These are phyloP conservation scores for Metrosideros polymorpha DNA, from an alignment of 441 rosid genomes.

Conservation along the genomic window DNA sequence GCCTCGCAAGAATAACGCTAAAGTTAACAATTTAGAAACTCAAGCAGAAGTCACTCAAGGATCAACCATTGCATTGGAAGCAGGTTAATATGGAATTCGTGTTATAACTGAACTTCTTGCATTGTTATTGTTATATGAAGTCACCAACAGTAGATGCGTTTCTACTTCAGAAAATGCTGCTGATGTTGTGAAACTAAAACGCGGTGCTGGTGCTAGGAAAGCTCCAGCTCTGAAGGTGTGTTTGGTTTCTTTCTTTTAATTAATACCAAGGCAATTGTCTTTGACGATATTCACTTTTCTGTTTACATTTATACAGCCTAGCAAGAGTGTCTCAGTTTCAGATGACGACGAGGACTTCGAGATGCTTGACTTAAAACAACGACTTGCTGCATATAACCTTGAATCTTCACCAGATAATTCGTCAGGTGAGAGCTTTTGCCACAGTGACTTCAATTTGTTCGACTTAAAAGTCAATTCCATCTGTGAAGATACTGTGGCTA, in stretches of 20 bases:
- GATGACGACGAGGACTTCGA: constrained; percentile 28
- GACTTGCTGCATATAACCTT: constrained; percentile 61
- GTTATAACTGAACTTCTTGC: background rate
- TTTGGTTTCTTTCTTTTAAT: background rate
- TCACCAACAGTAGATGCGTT: background rate
- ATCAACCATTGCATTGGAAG: constrained; percentile 37
- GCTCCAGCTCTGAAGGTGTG: constrained; percentile 57
- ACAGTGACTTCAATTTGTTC: background rate
- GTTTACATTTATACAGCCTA: constrained; percentile 4
- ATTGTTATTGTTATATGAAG: background rate
- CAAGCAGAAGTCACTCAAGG: constrained; percentile 13
- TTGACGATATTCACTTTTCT: background rate
- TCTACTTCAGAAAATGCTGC: constrained; percentile 30
- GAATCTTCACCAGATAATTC: constrained; percentile 54
- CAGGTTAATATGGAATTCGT: constrained; percentile 29
- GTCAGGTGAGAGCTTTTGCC: constrained; percentile 23
- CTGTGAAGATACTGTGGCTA: background rate
- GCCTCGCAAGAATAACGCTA: constrained; percentile 38
- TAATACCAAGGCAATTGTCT: background rate
- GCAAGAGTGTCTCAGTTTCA: background rate
- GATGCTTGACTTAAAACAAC: constrained; percentile 24
- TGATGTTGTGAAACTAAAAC: constrained; percentile 49
- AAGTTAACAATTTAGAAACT: constrained; percentile 21
- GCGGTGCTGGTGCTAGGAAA: constrained; percentile 47
- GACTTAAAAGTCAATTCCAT: background rate